phyloP scores from a whole-genome alignment of 2,329 filamentous ascomycete species.

The Pseudocercospora cruenta region DNA sequence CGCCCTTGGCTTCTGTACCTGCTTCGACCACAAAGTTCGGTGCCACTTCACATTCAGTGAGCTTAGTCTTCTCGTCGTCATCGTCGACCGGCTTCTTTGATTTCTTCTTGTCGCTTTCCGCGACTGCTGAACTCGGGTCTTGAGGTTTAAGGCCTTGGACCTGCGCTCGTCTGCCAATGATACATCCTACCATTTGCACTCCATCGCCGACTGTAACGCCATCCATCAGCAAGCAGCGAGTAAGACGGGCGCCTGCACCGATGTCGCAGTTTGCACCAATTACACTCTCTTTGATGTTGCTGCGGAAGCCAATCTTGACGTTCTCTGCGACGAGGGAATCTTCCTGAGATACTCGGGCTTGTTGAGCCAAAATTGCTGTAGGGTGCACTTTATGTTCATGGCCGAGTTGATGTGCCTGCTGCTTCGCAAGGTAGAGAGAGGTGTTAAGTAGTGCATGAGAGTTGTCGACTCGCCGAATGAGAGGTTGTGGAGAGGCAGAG shows the following conservation, averaged over 20 bases:
- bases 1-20: constrained; percentile 66
- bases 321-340: constrained; percentile 88
- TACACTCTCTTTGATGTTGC: constrained; percentile 88
- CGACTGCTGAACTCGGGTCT: constrained; percentile 14
- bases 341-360: constrained; percentile 77
- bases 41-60: constrained; percentile 91
- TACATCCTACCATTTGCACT: constrained; percentile 83
- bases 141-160: constrained; percentile 65
- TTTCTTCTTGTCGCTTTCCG: constrained; percentile 49
- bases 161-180: constrained; percentile 77
- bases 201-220: constrained; percentile 82
- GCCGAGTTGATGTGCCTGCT: constrained; percentile 70
- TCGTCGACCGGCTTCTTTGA: constrained; percentile 56
- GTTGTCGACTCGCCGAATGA: constrained; percentile 88
- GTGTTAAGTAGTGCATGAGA: constrained; percentile 78
- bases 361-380: constrained; percentile 76
- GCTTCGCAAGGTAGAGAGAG: constrained; percentile 83
- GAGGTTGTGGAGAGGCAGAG: constrained; percentile 49
- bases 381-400: constrained; percentile 81
- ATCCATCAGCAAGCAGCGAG: constrained; percentile 91
- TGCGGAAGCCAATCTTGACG: constrained; percentile 84
- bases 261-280: constrained; percentile 88
- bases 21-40: constrained; percentile 82
- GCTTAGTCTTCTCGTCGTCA: constrained; percentile 51
- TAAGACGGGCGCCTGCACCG: constrained; percentile 79